Evolutionary conservation across 192 early-diverging fungal genomes (phyloP).

Genomic region (Dispira simplex): DNA sequence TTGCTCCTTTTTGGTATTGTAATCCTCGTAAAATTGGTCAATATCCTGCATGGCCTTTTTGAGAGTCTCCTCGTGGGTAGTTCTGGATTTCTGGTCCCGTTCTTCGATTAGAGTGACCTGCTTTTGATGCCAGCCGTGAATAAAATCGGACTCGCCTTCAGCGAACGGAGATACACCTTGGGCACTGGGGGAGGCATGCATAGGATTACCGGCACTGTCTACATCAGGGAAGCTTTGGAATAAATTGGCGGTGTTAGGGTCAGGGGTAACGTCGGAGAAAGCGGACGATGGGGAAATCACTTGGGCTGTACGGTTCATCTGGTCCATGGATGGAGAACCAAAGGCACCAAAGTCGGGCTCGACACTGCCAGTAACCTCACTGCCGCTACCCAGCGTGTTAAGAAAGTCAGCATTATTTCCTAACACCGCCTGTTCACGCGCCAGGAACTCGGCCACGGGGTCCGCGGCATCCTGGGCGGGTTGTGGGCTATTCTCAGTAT

Average conservation of each 20-base stretch:
- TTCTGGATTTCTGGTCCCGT: slow-evolving; percentile 36
- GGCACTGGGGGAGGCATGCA: slow-evolving; percentile 17
- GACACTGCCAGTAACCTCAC: not conserved
- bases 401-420: slow-evolving; percentile 57
- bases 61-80: slow-evolving; percentile 38
- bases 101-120: slow-evolving; percentile 34
- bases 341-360: slow-evolving; percentile 3
- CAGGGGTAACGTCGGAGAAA: not conserved
- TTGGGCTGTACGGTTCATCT: not conserved
- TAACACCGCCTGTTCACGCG: slow-evolving; percentile 52
- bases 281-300: not conserved
- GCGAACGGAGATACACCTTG: slow-evolving; percentile 11
- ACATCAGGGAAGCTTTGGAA: not conserved
- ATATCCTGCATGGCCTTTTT: slow-evolving; percentile 42
- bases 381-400: slow-evolving; percentile 10
- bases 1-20: slow-evolving; percentile 55
- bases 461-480: slow-evolving; percentile 20
- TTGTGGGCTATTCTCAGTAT: not conserved
- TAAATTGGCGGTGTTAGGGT: not conserved
- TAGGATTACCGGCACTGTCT: not conserved
- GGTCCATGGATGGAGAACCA: too few relatives aligned
- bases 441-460: slow-evolving; percentile 60
- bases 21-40: slow-evolving; percentile 69
- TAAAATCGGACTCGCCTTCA: slow-evolving; percentile 22
- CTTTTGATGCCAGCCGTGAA: slow-evolving; percentile 44